Evolutionary conservation across 495 filamentous ascomycete genomes (phyloP).

Genomic region (Penicillium verhagenii): DNA sequence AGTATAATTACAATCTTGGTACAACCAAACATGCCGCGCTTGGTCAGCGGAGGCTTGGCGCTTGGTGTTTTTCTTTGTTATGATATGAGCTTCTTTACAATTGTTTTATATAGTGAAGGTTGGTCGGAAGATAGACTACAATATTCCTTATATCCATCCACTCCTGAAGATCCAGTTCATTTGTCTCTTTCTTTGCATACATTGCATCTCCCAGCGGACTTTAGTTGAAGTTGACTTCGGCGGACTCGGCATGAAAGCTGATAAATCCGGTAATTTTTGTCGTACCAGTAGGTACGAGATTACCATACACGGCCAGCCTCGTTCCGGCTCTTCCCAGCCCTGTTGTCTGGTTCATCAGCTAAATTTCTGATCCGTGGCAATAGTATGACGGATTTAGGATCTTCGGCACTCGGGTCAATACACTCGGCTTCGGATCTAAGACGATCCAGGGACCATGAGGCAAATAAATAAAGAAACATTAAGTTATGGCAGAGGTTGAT

Average conservation of each 20-base stretch:
- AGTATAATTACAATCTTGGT: background rate
- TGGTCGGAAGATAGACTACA: too few relatives aligned
- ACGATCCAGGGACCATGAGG: background rate
- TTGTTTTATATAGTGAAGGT: too few relatives aligned
- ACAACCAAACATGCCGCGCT: constrained; percentile 8
- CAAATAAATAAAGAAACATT: background rate
- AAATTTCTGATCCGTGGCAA: constrained; percentile 31
- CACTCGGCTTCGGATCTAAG: background rate
- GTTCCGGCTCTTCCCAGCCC: background rate
- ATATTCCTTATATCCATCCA: too few relatives aligned
- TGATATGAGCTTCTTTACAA: background rate
- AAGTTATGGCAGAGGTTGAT: background rate
- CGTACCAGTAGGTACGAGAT: background rate
- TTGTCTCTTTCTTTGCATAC: background rate
- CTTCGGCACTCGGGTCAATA: background rate
- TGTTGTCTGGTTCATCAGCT: constrained; percentile 14
- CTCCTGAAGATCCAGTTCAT: background rate
- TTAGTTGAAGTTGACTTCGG: background rate
- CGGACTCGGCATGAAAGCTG: background rate
- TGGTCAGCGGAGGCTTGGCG: constrained; percentile 9
- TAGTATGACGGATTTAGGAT: background rate
- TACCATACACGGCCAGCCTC: constrained; percentile 4
- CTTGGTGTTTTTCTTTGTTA: background rate
- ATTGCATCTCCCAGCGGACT: too few relatives aligned
- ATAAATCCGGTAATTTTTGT: constrained; percentile 13